Evolutionary conservation across 768 basidiomycete genomes (phyloP).

Genomic region (Lactifluus piperatus): DNA sequence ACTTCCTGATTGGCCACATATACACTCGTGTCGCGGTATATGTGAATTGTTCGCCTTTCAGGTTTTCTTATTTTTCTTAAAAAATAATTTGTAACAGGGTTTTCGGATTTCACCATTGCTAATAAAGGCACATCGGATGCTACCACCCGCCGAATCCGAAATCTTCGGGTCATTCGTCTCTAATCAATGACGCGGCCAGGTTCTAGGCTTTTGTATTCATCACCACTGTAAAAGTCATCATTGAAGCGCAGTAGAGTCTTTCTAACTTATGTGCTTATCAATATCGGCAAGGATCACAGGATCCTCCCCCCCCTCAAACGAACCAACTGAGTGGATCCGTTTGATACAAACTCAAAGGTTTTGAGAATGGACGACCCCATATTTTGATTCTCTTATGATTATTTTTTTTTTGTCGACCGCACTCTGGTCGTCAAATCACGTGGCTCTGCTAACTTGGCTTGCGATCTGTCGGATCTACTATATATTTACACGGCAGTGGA

Average conservation of each 20-base stretch:
- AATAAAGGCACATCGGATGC: neutral
- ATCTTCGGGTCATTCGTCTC: neutral
- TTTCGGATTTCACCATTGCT: neutral
- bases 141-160: neutral
- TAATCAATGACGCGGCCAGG: neutral
- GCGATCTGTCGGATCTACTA: neutral
- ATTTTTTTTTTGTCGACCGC: neutral
- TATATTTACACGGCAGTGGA: neutral
- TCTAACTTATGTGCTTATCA: neutral
- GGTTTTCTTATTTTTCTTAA: neutral
- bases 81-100: neutral
- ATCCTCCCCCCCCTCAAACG: neutral
- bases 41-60: neutral
- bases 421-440: neutral
- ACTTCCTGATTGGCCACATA: too few species aligned
- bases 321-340: neutral
- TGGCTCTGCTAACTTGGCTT: neutral
- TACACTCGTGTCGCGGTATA: neutral
- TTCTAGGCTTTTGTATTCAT: neutral
- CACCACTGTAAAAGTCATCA: neutral
- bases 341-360: neutral
- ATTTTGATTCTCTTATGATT: neutral
- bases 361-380: neutral
- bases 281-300: neutral
- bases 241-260: neutral